Conservation (phyloP, 1,284 basidiomycete genomes). For the Tilletia indica region DNA sequence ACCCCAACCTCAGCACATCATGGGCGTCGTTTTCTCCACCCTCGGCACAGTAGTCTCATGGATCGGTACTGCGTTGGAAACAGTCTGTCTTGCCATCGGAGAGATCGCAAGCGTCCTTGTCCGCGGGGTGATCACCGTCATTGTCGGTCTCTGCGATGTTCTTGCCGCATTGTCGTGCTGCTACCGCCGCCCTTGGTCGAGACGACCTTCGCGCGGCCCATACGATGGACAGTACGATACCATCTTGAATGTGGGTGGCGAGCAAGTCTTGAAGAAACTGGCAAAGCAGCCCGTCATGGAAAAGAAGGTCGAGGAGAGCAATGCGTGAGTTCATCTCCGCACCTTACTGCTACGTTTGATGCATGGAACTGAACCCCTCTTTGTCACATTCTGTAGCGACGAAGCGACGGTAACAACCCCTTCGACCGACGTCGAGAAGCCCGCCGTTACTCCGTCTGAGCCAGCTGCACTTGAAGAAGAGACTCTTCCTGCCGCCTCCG, state of each 20-base stretch:
- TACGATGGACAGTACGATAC: slow-evolving; percentile 12
- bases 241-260: slow-evolving; percentile 8
- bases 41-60: slow-evolving; percentile 36
- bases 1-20: slow-evolving; percentile 21
- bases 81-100: slow-evolving; percentile 34
- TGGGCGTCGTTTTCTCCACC: slow-evolving; percentile 42
- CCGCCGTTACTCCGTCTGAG: not conserved
- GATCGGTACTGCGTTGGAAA: slow-evolving; percentile 38
- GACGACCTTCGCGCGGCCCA: slow-evolving; percentile 27
- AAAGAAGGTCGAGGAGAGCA: not conserved
- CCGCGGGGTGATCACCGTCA: slow-evolving; percentile 35
- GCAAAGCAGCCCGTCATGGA: not conserved
- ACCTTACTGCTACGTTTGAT: not conserved
- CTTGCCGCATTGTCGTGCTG: slow-evolving; percentile 45
- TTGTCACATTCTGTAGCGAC: not conserved
- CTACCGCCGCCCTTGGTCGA: slow-evolving; percentile 37
- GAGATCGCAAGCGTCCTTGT: slow-evolving; percentile 40
- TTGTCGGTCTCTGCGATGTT: slow-evolving; percentile 43
- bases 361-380: not conserved
- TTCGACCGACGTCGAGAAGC: not conserved
- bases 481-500: no score
- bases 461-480: not conserved
- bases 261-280: slow-evolving; percentile 13
- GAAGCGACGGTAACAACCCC: not conserved
- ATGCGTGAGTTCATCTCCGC: not conserved